These are phyloP conservation scores for Amanita polypyramis DNA, from an alignment of 768 basidiomycete species.

Conservation along the genomic window DNA sequence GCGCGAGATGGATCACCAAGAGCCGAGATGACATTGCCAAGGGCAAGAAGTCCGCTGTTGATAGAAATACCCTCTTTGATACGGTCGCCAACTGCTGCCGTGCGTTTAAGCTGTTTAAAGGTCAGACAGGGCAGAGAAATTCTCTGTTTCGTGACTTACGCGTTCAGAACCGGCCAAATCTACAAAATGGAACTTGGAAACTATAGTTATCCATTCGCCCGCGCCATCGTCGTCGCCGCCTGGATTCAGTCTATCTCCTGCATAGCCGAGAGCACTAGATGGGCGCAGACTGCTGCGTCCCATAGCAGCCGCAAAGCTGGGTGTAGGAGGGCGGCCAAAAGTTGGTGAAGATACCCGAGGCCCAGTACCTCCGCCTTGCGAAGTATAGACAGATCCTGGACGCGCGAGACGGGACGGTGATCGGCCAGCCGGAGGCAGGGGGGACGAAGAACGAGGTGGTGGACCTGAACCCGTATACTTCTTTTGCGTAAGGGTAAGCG, in stretches of 20 bases:
- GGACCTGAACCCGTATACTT: slow-evolving; percentile 63
- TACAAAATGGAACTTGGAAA: slow-evolving; percentile 97
- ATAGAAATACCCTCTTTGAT: slow-evolving; percentile 99
- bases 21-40: slow-evolving; percentile 98
- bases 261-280: slow-evolving; percentile 70
- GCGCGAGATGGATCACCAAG: slow-evolving; percentile 88
- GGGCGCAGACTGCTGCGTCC: slow-evolving; percentile 61
- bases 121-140: slow-evolving; percentile 11
- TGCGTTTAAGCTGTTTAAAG: slow-evolving; percentile 71
- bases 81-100: slow-evolving; percentile 90
- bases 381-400: slow-evolving; percentile 69
- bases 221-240: slow-evolving; percentile 52
- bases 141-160: slow-evolving; percentile 32
- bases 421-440: slow-evolving; percentile 61
- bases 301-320: slow-evolving; percentile 70
- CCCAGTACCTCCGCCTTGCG: slow-evolving; percentile 20
- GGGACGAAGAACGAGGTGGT: slow-evolving; percentile 70
- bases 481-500: slow-evolving; percentile 87
- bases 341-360: slow-evolving; percentile 67
- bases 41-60: slow-evolving; percentile 90
- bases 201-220: slow-evolving; percentile 79
- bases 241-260: slow-evolving; percentile 34
- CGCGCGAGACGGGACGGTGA: slow-evolving; percentile 71
- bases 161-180: slow-evolving; percentile 96
- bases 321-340: slow-evolving; percentile 67